phyloP scores from a whole-genome alignment of 805 yeast species.

The Pichia phayaonensis region DNA sequence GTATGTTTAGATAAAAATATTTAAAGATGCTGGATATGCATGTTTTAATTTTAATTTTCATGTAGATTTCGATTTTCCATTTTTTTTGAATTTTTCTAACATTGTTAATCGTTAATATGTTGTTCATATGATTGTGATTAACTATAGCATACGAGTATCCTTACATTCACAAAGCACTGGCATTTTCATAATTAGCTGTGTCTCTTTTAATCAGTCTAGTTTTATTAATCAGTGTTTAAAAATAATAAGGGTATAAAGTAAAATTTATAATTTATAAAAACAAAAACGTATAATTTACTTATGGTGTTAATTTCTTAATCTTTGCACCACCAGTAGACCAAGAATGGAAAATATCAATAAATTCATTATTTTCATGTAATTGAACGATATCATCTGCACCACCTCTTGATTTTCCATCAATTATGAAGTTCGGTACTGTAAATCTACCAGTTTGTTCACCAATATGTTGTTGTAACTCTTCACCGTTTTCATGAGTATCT shows the following conservation, averaged over 20 bases:
- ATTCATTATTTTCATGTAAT: conserved; percentile 49
- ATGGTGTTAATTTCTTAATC: conserved; percentile 32
- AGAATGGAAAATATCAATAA: conserved; percentile 42
- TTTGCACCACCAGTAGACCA: conserved; percentile 56
- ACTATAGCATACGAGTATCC: no score
- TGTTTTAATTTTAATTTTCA: neutral
- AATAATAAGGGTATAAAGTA: neutral
- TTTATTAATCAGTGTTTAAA: neutral
- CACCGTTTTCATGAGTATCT: conserved; percentile 73
- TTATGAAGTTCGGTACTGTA: conserved; percentile 86
- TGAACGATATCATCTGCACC: conserved; percentile 77
- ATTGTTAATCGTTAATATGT: no score
- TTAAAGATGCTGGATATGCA: no score
- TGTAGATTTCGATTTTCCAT: neutral
- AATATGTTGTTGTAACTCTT: conserved; percentile 65
- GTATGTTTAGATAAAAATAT: no score
- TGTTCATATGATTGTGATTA: no score
- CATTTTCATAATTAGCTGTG: no score
- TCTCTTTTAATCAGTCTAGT: neutral
- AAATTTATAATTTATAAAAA: neutral
- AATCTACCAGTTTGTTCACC: conserved; percentile 62
- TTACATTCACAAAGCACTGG: no score
- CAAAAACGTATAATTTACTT: neutral
- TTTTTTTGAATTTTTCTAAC: neutral
- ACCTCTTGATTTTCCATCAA: conserved; percentile 71